A percentile compares a stretch with the other conserved stretches of the same genome.
Conservation (phyloP, 345 rosid species). For the Erucastrum elatum region DNA sequence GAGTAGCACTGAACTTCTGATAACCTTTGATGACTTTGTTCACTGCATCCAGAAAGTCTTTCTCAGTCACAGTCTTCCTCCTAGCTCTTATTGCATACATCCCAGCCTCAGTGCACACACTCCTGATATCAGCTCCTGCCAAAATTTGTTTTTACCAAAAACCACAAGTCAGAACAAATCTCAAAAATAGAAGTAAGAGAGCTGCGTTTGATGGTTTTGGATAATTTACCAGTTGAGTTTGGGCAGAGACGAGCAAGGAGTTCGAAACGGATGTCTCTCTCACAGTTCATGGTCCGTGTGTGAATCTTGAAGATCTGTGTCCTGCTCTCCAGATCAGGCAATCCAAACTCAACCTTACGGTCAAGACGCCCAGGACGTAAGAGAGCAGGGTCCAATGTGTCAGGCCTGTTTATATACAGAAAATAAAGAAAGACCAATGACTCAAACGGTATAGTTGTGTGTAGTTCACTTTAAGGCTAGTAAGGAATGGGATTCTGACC, state of each 20-base stretch:
- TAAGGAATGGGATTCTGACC: slow-evolving; percentile 42
- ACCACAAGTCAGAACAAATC: background rate
- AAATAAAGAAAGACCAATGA: background rate
- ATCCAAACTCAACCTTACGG: slow-evolving; percentile 94
- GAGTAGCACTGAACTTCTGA: slow-evolving; percentile 93
- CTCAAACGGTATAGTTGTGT: background rate
- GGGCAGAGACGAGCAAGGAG: slow-evolving; percentile 95
- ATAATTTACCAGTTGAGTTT: slow-evolving; percentile 71
- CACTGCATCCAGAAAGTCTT: slow-evolving; percentile 96
- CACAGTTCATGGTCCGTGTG: slow-evolving; percentile 91
- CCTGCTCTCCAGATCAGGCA: slow-evolving; percentile 90
- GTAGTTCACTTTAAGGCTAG: background rate
- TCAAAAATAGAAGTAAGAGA: background rate
- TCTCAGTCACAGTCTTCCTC: slow-evolving; percentile 91
- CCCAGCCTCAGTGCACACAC: slow-evolving; percentile 99
- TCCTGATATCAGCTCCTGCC: slow-evolving; percentile 91
- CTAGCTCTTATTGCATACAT: slow-evolving; percentile 92
- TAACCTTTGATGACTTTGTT: slow-evolving; percentile 96
- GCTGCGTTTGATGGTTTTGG: background rate
- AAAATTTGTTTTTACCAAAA: background rate
- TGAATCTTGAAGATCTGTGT: slow-evolving; percentile 93
- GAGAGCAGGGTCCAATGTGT: slow-evolving; percentile 92
- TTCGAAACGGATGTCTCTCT: slow-evolving; percentile 84
- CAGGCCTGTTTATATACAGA: slow-evolving; percentile 56
- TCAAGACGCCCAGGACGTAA: slow-evolving; percentile 91